A percentile compares a stretch with the other conserved stretches of the same genome.
phyloP scores from a whole-genome alignment of 306 rosid genomes.

The Medicago ruthenica region DNA sequence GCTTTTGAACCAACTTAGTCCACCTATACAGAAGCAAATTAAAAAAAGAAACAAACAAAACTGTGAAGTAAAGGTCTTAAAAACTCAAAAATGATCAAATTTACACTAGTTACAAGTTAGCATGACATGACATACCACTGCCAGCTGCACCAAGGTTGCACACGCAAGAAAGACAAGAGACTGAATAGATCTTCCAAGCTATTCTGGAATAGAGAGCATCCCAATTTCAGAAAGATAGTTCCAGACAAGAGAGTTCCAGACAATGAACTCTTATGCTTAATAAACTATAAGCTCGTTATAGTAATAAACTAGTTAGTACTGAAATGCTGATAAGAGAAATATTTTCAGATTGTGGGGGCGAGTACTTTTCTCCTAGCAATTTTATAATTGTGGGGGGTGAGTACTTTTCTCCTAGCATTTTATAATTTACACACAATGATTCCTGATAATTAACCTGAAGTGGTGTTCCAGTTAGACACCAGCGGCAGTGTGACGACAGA shows the following conservation, averaged over 20 bases:
- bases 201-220: constrained; percentile 63
- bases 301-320: constrained; percentile 7
- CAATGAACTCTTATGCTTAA: constrained; percentile 10
- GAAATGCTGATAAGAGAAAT: background rate
- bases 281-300: constrained; percentile 4
- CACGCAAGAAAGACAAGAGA: constrained; percentile 79
- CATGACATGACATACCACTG: constrained; percentile 61
- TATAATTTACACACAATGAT: background rate
- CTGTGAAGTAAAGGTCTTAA: background rate
- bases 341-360: background rate
- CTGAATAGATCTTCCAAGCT: constrained; percentile 86
- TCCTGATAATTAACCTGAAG: constrained; percentile 64
- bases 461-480: constrained; percentile 97
- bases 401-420: background rate
- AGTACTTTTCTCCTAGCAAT: background rate
- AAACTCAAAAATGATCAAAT: background rate
- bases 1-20: constrained; percentile 80
- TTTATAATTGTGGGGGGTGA: background rate
- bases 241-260: background rate
- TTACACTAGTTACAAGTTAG: background rate
- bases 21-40: constrained; percentile 58
- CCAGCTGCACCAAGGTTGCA: constrained; percentile 94
- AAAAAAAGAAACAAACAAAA: background rate
- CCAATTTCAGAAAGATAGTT: constrained; percentile 18
- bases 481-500: constrained; percentile 78